These are phyloP conservation scores for Clarireedia monteithiana DNA, from an alignment of 2,329 filamentous ascomycete genomes.

Conservation along the genomic window DNA sequence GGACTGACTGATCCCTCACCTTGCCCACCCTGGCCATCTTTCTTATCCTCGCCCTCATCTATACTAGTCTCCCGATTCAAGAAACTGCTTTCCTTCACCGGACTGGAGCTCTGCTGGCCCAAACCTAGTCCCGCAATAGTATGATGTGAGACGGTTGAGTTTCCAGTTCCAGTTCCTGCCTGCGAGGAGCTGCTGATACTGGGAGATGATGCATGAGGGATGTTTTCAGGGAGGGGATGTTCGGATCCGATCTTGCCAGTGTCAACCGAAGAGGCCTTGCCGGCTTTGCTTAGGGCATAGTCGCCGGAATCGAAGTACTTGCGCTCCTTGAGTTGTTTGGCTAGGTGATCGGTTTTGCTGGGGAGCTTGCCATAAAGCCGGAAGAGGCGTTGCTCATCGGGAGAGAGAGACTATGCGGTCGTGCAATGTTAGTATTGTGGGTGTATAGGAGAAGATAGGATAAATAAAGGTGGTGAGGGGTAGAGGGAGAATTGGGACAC, in stretches of 20 bases:
- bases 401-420: conserved; percentile 65
- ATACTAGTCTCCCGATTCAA: conserved; percentile 74
- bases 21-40: conserved; percentile 20
- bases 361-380: conserved; percentile 96
- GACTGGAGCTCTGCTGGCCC: conserved; percentile 57
- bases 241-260: conserved; percentile 90
- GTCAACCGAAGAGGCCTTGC: conserved; percentile 90
- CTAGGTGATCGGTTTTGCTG: conserved; percentile 89
- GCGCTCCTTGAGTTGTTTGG: conserved; percentile 98
- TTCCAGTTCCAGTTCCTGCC: conserved; percentile 36
- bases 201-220: conserved; percentile 76
- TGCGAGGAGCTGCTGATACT: conserved; percentile 32
- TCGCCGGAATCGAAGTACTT: conserved; percentile 98
- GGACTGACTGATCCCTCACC: conserved; percentile 34
- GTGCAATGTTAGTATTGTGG: neutral
- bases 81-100: conserved; percentile 85
- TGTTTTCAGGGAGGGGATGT: conserved; percentile 91
- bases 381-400: conserved; percentile 94
- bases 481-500: conserved; percentile 31
- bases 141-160: conserved; percentile 22
- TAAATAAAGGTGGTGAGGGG: neutral
- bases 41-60: conserved; percentile 39
- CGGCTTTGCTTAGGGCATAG: conserved; percentile 93
- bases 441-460: conserved; percentile 9
- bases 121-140: conserved; percentile 37